Evolutionary conservation across 2,329 filamentous ascomycete species (phyloP).

Genomic region (Fusarium robinianum): DNA sequence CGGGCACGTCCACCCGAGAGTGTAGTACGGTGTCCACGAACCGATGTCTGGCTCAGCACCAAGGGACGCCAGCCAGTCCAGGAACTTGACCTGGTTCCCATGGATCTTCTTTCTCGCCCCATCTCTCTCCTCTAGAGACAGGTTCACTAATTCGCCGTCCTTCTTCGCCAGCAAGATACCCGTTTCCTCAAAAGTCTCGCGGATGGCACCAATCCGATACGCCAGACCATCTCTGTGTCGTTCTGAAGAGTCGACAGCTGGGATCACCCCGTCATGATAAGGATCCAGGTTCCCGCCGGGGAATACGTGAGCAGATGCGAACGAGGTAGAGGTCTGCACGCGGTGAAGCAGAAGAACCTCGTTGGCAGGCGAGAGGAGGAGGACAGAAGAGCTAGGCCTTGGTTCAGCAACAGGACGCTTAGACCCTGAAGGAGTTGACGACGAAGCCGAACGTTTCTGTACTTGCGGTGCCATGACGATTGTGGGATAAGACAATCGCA

Average conservation of each 20-base stretch:
- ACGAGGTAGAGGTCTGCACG: slow-evolving; percentile 79
- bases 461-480: slow-evolving; percentile 18
- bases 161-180: slow-evolving; percentile 76
- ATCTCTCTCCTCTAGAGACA: slow-evolving; percentile 65
- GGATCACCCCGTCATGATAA: slow-evolving; percentile 71
- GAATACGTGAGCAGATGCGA: slow-evolving; percentile 93
- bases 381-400: slow-evolving; percentile 73
- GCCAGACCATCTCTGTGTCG: slow-evolving; percentile 72
- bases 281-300: slow-evolving; percentile 84
- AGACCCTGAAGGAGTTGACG: slow-evolving; percentile 18
- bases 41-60: slow-evolving; percentile 69
- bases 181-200: slow-evolving; percentile 95
- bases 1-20: background rate
- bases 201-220: slow-evolving; percentile 82
- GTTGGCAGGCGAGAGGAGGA: slow-evolving; percentile 84
- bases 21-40: slow-evolving; percentile 40
- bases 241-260: slow-evolving; percentile 49
- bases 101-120: slow-evolving; percentile 72
- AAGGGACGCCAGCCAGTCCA: slow-evolving; percentile 62
- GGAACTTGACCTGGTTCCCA: slow-evolving; percentile 65
- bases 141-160: slow-evolving; percentile 61
- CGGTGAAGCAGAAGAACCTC: slow-evolving; percentile 87
- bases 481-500: background rate
- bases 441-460: slow-evolving; percentile 17
- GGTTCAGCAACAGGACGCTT: slow-evolving; percentile 48